Evolutionary conservation across 2,329 filamentous ascomycete genomes (phyloP).

Genomic region (Pseudopithomyces chartarum): DNA sequence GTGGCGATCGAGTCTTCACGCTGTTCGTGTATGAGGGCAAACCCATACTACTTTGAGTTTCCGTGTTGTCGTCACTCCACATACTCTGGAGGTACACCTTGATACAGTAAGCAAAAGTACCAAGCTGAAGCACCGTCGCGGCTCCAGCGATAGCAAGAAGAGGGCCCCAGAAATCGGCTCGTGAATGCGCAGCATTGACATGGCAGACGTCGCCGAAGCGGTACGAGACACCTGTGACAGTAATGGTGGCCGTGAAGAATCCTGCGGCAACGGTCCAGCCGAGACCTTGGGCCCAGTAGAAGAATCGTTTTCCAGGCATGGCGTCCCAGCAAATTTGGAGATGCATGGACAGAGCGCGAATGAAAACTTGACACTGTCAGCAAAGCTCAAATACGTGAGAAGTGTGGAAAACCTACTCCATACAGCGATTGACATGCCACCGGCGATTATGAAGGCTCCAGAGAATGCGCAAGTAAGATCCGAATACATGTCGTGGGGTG

Average conservation of each 20-base stretch:
- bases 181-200: conserved; percentile 85
- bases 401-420: conserved; percentile 66
- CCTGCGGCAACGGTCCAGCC: conserved; percentile 85
- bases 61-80: conserved; percentile 71
- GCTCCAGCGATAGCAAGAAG: conserved; percentile 76
- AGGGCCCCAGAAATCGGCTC: conserved; percentile 89
- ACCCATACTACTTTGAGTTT: conserved; percentile 64
- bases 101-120: conserved; percentile 83
- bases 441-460: conserved; percentile 82
- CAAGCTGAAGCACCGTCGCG: conserved; percentile 79
- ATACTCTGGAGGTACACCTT: conserved; percentile 90
- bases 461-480: conserved; percentile 84
- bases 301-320: conserved; percentile 84
- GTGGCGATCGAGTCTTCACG: conserved; percentile 77
- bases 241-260: conserved; percentile 75
- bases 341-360: conserved; percentile 88
- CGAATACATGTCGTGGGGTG: conserved; percentile 88
- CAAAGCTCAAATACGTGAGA: neutral
- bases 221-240: conserved; percentile 90
- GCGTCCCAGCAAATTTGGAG: conserved; percentile 98
- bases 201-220: conserved; percentile 91
- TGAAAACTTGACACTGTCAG: conserved; percentile 62
- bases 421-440: conserved; percentile 81
- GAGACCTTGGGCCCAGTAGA: conserved; percentile 77
- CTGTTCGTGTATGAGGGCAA: conserved; percentile 73